Percentiles rank a stretch among this genome's conserved stretches.
Evolutionary conservation across 441 rosid genomes (phyloP).

Genomic region (Pelargonium cotyledonis): DNA sequence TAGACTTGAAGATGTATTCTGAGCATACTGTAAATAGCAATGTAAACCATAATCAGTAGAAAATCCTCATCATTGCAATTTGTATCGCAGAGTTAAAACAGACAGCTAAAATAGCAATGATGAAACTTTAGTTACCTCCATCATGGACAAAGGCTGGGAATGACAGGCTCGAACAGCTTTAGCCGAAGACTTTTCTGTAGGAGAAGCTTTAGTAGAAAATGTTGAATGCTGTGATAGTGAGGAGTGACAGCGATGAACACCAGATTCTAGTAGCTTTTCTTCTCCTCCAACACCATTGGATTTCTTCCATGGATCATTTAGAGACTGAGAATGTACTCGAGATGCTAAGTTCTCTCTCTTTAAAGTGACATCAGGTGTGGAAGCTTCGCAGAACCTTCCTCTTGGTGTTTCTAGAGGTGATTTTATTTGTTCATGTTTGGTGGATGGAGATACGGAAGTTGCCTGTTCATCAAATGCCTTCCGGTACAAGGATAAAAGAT

Average conservation of each 20-base stretch:
- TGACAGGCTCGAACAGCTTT: conserved; percentile 60
- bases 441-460: conserved; percentile 39
- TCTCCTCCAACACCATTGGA: conserved; percentile 30
- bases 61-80: neutral
- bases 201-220: conserved; percentile 41
- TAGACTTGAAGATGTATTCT: conserved; percentile 44
- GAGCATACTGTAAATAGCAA: conserved; percentile 41
- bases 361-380: conserved; percentile 30
- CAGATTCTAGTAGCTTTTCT: conserved; percentile 37
- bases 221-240: conserved; percentile 65
- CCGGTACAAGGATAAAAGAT: conserved; percentile 80
- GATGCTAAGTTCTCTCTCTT: conserved; percentile 31
- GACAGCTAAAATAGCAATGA: no score
- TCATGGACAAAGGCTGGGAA: conserved; percentile 73
- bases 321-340: conserved; percentile 34
- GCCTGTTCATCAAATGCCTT: conserved; percentile 72
- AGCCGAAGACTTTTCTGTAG: conserved; percentile 43
- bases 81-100: neutral
- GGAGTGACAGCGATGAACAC: conserved; percentile 72
- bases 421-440: conserved; percentile 36
- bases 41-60: conserved; percentile 11
- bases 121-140: conserved; percentile 44
- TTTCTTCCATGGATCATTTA: conserved; percentile 31
- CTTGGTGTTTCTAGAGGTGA: conserved; percentile 40
- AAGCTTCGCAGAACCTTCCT: conserved; percentile 34